Evolutionary conservation across 2,329 filamentous ascomycete species (phyloP).

Genomic region (Hymenoscyphus fructigenus): DNA sequence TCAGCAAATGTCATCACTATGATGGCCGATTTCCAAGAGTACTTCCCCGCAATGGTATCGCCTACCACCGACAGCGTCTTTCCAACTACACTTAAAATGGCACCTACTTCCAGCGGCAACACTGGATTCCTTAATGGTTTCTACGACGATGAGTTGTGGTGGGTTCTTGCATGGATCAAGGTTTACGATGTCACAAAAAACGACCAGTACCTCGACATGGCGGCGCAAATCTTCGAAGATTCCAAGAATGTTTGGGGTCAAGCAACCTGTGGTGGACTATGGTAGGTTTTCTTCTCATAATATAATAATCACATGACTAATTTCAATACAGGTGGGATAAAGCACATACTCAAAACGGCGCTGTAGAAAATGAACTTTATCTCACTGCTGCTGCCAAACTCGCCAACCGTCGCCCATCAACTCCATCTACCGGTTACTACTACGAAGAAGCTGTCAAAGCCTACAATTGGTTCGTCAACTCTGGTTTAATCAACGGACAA

Average conservation of each 20-base stretch:
- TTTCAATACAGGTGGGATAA: slow-evolving; percentile 50
- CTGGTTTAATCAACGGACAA: slow-evolving; percentile 47
- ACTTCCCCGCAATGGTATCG: slow-evolving; percentile 23
- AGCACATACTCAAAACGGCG: slow-evolving; percentile 50
- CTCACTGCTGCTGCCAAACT: slow-evolving; percentile 54
- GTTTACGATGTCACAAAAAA: slow-evolving; percentile 55
- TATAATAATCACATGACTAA: slow-evolving; percentile 7
- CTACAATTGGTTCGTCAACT: slow-evolving; percentile 50
- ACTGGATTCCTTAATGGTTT: slow-evolving; percentile 51
- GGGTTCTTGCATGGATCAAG: slow-evolving; percentile 58
- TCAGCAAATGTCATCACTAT: slow-evolving; percentile 65
- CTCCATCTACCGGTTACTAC: slow-evolving; percentile 49
- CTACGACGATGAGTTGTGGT: slow-evolving; percentile 65
- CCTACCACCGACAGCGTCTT: slow-evolving; percentile 27
- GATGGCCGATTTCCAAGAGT: slow-evolving; percentile 51
- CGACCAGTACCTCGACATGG: slow-evolving; percentile 51
- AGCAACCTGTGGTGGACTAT: slow-evolving; percentile 54
- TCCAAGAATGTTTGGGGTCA: slow-evolving; percentile 51
- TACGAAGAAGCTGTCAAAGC: slow-evolving; percentile 53
- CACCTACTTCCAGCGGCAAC: slow-evolving; percentile 35
- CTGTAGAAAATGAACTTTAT: slow-evolving; percentile 58
- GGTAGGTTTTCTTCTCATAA: slow-evolving; percentile 29
- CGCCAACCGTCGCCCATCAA: slow-evolving; percentile 55
- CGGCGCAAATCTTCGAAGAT: slow-evolving; percentile 55
- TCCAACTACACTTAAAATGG: slow-evolving; percentile 27